Percentiles rank a stretch among this genome's conserved stretches.
Conservation (phyloP, 495 filamentous ascomycete genomes). For the Penicillium roqueforti region DNA sequence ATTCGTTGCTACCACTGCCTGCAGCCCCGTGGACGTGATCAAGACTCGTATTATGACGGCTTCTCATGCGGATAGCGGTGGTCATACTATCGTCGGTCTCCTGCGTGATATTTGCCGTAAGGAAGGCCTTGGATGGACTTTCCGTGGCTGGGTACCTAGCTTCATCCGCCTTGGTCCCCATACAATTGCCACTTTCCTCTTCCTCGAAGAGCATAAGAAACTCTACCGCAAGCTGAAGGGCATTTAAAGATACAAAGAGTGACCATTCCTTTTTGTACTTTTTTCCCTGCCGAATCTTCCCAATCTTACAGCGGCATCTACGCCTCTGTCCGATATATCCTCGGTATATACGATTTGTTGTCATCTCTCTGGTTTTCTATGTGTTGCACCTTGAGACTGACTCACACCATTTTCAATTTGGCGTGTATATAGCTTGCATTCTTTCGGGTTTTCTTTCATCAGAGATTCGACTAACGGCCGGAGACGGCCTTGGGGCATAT, state of each 20-base stretch:
- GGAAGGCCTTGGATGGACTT: conserved; percentile 87
- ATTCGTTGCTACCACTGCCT: conserved; percentile 91
- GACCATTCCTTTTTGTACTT: conserved; percentile 21
- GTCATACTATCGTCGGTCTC: conserved; percentile 54
- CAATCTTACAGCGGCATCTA: conserved; percentile 41
- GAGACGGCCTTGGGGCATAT: background rate
- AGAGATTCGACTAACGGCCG: background rate
- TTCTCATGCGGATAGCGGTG: conserved; percentile 45
- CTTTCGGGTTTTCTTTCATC: conserved; percentile 11
- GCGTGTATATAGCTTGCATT: conserved; percentile 30
- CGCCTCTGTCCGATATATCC: conserved; percentile 43
- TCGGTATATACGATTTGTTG: conserved; percentile 16
- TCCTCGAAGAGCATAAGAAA: conserved; percentile 76
- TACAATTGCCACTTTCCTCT: conserved; percentile 92
- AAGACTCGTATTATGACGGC: conserved; percentile 94
- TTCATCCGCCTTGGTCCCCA: conserved; percentile 91
- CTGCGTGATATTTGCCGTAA: conserved; percentile 65
- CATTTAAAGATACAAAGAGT: conserved; percentile 21
- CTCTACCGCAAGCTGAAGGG: conserved; percentile 48
- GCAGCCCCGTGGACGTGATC: conserved; percentile 93
- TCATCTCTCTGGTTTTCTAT: conserved; percentile 10
- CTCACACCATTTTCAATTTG: conserved; percentile 19
- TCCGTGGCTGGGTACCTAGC: conserved; percentile 95
- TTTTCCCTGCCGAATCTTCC: conserved; percentile 7
- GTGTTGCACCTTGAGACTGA: conserved; percentile 15